Percentiles rank a stretch among this genome's conserved stretches.
These are phyloP conservation scores for Rosa chinensis DNA, from an alignment of 306 rosid species.

Conservation along the genomic window DNA sequence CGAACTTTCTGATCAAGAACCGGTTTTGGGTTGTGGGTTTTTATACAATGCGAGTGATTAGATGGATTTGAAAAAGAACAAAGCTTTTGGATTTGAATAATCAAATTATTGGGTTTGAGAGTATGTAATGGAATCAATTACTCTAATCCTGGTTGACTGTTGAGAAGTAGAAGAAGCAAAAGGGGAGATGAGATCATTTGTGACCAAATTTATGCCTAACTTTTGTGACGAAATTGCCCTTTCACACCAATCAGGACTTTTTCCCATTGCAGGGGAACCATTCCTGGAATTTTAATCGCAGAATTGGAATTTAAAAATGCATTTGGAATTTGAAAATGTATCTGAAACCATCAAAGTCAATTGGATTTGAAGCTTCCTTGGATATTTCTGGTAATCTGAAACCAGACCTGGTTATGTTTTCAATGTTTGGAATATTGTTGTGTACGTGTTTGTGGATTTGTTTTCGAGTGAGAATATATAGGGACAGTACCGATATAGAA, in stretches of 20 bases:
- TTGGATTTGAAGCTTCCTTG: neutral
- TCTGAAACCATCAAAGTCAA: neutral
- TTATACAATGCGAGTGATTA: neutral
- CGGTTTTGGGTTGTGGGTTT: neutral
- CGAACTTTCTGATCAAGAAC: neutral
- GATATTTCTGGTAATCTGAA: neutral
- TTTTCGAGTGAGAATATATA: neutral
- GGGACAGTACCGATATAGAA: neutral
- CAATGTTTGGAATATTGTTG: no score
- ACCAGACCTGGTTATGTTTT: neutral
- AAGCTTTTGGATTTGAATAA: neutral
- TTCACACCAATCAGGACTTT: neutral
- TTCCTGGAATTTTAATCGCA: neutral
- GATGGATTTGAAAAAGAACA: neutral
- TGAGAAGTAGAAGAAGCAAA: neutral
- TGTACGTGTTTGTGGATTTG: neutral
- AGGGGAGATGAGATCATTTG: neutral
- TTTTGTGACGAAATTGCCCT: conserved; percentile 4
- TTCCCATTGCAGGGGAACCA: neutral
- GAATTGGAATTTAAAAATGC: neutral
- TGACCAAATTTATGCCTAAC: neutral
- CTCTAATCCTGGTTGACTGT: neutral
- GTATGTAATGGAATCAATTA: neutral
- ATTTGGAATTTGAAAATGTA: neutral
- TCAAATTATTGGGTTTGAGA: neutral